Percentiles rank a stretch among this genome's conserved stretches.
Conservation (phyloP, 1,284 basidiomycete genomes). For the Ceratobasidium sp. region DNA sequence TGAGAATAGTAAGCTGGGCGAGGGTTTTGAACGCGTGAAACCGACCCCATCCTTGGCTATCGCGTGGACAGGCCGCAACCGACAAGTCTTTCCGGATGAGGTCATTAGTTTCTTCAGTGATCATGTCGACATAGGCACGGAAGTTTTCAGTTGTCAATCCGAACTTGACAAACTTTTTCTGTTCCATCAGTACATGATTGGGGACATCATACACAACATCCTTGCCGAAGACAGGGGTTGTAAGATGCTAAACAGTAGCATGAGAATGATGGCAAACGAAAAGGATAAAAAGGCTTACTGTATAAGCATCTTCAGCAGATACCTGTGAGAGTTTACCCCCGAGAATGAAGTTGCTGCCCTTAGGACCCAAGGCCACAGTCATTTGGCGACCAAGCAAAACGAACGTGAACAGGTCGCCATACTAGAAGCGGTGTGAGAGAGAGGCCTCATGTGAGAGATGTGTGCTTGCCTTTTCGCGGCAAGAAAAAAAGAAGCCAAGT, state of each 20-base stretch:
- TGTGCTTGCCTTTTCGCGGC: slow-evolving; percentile 78
- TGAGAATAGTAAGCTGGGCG: slow-evolving; percentile 94
- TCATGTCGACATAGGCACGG: slow-evolving; percentile 88
- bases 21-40: slow-evolving; percentile 79
- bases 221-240: slow-evolving; percentile 94
- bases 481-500: slow-evolving; percentile 74
- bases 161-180: slow-evolving; percentile 97
- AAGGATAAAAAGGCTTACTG: slow-evolving; percentile 55
- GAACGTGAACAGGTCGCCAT: slow-evolving; percentile 91
- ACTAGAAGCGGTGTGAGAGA: slow-evolving; percentile 48
- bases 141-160: slow-evolving; percentile 94
- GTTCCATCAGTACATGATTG: slow-evolving; percentile 98
- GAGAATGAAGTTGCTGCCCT: slow-evolving; percentile 93
- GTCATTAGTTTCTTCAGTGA: slow-evolving; percentile 81
- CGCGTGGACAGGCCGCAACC: neutral
- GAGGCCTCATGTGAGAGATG: neutral
- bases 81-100: slow-evolving; percentile 67
- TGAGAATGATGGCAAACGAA: neutral
- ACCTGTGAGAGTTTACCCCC: slow-evolving; percentile 93
- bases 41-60: slow-evolving; percentile 59
- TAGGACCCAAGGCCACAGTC: slow-evolving; percentile 90
- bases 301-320: slow-evolving; percentile 97
- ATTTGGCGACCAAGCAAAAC: slow-evolving; percentile 87
- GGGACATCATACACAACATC: slow-evolving; percentile 98
- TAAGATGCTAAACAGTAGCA: slow-evolving; percentile 71